Conservation (phyloP, 176 grass and related monocot species). For the Paspalum notatum region DNA sequence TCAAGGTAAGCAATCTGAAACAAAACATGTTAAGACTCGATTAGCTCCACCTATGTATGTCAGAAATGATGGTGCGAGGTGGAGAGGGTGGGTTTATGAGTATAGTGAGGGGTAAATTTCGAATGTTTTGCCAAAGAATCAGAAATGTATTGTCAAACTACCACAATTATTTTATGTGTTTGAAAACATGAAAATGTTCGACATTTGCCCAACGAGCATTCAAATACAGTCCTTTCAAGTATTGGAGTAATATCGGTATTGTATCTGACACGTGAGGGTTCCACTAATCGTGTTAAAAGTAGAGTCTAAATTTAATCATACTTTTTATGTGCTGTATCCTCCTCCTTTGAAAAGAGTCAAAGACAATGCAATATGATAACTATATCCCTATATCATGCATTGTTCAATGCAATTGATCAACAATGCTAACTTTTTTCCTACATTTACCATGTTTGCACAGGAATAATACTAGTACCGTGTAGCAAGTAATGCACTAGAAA, state of each 20-base stretch:
- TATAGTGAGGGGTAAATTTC: too few relatives aligned
- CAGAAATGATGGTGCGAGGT: not conserved
- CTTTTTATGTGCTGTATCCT: not conserved
- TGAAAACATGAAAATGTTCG: too few relatives aligned
- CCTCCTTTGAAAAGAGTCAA: constrained; percentile 9
- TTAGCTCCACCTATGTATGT: not conserved
- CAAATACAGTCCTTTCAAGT: too few relatives aligned
- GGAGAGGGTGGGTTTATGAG: too few relatives aligned
- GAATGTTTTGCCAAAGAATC: too few relatives aligned
- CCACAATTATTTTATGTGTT: too few relatives aligned
- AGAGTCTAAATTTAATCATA: not conserved
- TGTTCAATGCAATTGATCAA: not conserved
- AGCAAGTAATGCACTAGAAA: constrained; percentile 1
- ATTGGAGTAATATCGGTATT: too few relatives aligned
- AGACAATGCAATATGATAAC: not conserved
- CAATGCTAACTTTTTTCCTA: constrained; percentile 15
- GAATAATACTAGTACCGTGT: not conserved
- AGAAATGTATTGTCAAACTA: too few relatives aligned
- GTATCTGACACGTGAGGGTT: too few relatives aligned
- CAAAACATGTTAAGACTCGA: constrained; percentile 16
- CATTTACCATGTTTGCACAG: constrained; percentile 16
- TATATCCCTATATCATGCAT: not conserved
- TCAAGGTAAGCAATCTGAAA: constrained; percentile 75
- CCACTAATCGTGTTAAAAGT: too few relatives aligned
- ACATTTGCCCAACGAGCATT: too few relatives aligned